Conservation (phyloP, 768 basidiomycete species). For the Boletus sensibilis region DNA sequence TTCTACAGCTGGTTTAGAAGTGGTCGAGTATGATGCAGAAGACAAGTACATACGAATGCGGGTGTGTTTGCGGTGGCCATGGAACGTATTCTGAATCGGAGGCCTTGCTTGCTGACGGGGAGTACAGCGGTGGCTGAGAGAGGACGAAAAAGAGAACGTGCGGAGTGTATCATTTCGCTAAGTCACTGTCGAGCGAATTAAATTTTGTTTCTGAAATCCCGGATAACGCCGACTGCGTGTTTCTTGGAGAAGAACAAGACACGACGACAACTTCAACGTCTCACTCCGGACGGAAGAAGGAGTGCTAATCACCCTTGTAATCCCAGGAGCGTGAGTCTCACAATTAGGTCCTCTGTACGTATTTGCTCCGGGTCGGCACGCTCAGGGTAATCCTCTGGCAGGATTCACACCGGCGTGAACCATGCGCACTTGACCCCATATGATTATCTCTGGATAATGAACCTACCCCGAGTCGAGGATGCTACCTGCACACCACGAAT, state of each 20-base stretch:
- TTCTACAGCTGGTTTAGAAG: conserved; percentile 54
- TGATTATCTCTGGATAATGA: too few species aligned
- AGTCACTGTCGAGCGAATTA: conserved; percentile 12
- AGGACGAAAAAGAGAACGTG: conserved; percentile 30
- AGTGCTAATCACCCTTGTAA: background rate
- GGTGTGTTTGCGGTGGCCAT: conserved; percentile 64
- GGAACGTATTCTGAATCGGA: conserved; percentile 36
- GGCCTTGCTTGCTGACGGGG: conserved; percentile 21
- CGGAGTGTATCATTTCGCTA: conserved; percentile 32
- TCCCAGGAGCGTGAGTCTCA: background rate
- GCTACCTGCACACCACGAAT: too few species aligned
- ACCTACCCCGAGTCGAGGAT: too few species aligned
- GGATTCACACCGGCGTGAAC: too few species aligned
- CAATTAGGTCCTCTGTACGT: background rate
- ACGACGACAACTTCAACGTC: background rate
- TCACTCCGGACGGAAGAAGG: background rate
- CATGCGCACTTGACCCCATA: too few species aligned
- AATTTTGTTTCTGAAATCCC: conserved; percentile 13
- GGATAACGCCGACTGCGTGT: conserved; percentile 22
- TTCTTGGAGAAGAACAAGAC: background rate
- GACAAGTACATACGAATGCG: conserved; percentile 50
- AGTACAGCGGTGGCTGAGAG: conserved; percentile 20
- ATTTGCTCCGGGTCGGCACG: background rate
- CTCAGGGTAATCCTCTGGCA: too few species aligned
- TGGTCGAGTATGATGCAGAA: background rate